phyloP scores from a whole-genome alignment of 2,329 filamentous ascomycete genomes.

The Monosporascus sp. region DNA sequence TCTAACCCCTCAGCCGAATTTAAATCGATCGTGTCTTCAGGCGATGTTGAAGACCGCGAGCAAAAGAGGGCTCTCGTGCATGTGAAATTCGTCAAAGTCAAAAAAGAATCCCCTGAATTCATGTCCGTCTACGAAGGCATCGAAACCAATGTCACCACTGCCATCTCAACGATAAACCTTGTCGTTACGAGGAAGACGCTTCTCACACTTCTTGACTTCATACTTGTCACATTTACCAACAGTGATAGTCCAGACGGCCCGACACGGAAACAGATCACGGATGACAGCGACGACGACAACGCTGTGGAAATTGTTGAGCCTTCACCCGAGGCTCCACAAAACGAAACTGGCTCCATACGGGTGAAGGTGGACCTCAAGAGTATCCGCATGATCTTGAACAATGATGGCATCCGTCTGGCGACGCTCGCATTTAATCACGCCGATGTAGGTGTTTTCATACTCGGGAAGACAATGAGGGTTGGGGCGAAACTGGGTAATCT shows the following conservation, averaged over 20 bases:
- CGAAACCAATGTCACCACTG: slow-evolving; percentile 85
- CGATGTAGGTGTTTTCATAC: slow-evolving; percentile 83
- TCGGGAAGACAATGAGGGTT: slow-evolving; percentile 80
- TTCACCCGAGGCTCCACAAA: slow-evolving; percentile 28
- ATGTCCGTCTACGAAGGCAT: slow-evolving; percentile 87
- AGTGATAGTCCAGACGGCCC: slow-evolving; percentile 32
- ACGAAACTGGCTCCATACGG: slow-evolving; percentile 69
- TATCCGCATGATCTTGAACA: slow-evolving; percentile 92
- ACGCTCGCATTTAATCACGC: slow-evolving; percentile 90
- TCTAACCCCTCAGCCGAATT: slow-evolving; percentile 85
- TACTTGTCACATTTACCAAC: slow-evolving; percentile 82
- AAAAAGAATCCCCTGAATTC: slow-evolving; percentile 87
- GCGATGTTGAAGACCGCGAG: slow-evolving; percentile 64
- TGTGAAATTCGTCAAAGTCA: slow-evolving; percentile 86
- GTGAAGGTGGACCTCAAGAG: slow-evolving; percentile 92
- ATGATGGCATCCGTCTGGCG: slow-evolving; percentile 90
- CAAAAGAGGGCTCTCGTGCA: slow-evolving; percentile 78
- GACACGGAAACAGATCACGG: slow-evolving; percentile 30
- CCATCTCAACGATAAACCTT: slow-evolving; percentile 91
- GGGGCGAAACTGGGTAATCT: slow-evolving; percentile 83
- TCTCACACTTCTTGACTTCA: slow-evolving; percentile 87
- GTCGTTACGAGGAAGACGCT: slow-evolving; percentile 91
- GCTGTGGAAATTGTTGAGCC: slow-evolving; percentile 34
- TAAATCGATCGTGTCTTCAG: slow-evolving; percentile 93
- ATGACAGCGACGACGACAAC: slow-evolving; percentile 31